Base-by-base conservation (phyloP, 148 eudicot genomes). In the Pharnaceum exiguum region DNA sequence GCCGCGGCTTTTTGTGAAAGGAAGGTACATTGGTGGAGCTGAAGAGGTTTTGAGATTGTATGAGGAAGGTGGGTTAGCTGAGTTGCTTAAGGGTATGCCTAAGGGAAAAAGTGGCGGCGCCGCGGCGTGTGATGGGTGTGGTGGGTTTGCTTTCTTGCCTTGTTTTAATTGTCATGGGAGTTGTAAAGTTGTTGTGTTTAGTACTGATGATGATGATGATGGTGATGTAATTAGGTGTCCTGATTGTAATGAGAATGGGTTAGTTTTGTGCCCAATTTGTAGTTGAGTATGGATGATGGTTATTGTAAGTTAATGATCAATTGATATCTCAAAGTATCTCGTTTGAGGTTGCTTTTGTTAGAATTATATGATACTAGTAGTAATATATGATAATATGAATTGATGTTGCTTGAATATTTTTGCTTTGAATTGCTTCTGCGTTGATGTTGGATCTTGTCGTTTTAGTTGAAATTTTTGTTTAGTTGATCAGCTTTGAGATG, bases 201-300 rank as follows among this genome's bases (percentile, higher is more conserved):
- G 57, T 36, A 51, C 59, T 19, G 79, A 68, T 5, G 77, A 58
- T 32, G 53, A 32, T 24, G 19, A 55, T 13, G 39, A 60, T n/a
- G 15, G 30, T 47, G 73, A 55, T 38, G 77, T 75, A 29, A 76
- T 67, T 12, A 81, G 75, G 29, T 93, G 99, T 46, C 65, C 76
- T 9, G 79, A 79, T 28, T 93, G 99, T 69, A 93, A 88, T 69
- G 96, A 93, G 73, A 93, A 89, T 80, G 99, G 99, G 5, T 75
- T 93, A 65, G 89, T 86, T 50, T 75, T 75, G 30, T 93, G 99
- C 74, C 95, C 95, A 17, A 67, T 86, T 63, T 93, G 99, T 59
- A 66, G 81, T 72, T 91, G 78, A 85, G n/a, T n/a, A n/a, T n/a
- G n/a, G n/a, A n/a, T n/a, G n/a, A n/a, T n/a, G n/a, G n/a, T n/a